Evolutionary conservation across 768 basidiomycete genomes (phyloP), one percentile per base, ranked within the genome.

Genomic region (Grammothele lineata): DNA sequence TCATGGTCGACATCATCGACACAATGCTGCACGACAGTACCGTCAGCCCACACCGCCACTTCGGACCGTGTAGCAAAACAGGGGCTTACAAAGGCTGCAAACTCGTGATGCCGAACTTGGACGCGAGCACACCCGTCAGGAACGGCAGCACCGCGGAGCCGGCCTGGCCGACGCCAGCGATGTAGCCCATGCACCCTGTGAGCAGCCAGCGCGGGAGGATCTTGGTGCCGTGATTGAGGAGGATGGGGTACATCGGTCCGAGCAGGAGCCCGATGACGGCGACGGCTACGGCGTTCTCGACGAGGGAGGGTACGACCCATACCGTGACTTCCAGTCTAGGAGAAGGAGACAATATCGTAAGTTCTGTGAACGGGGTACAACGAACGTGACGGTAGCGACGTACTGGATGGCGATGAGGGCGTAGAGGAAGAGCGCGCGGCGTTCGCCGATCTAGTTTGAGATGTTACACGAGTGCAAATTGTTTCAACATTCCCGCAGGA

Each of bases 91-190:
- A 62, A 7, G 83, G 82, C 54, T 83, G 81, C 45, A 85, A 59
- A 50, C 72, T 75, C 47, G 70, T 66, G 35, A 86, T 84, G 0
- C 76, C 86, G 34, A 79, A 75, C 49, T 71, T 78, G 21, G 73
- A 71, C 5, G 87, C 77, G 19, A 90, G 73, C 2, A 79, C 73
- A 21, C 86, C 86, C 1, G 83, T 83, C 50, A 87, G 72, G 55
- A 90, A 87, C 0, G 88, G 87, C 5, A 89, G 57, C 6, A 85
- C 51, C 0, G 87, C 87, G 34, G 80, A 80, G 15, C 87, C 87
- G 3, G 84, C 79, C 57, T 83, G 81, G 0, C 87, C 86, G 33
- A 63, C 52, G n/a, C 66, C 66, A 2, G 63, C 60, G 33, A 70
- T 69, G 63, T 65, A 66, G 15, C 67, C 73, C 34, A 74, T 70